phyloP scores from a whole-genome alignment of 2,329 filamentous ascomycete genomes.

The Coleophoma cylindrospora region DNA sequence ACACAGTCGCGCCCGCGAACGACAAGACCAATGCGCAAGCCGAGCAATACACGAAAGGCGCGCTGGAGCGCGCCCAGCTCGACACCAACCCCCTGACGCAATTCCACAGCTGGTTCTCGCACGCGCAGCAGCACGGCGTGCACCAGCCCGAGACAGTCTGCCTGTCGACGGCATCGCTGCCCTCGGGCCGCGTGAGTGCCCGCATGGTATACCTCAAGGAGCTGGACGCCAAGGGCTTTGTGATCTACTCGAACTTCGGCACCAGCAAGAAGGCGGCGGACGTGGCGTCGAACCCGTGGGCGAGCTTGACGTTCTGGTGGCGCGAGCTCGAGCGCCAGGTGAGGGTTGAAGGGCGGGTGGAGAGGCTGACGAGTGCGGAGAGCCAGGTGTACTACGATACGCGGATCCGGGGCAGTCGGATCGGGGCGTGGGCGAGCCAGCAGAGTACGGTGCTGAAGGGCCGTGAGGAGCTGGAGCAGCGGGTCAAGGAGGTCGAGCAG shows the following conservation, averaged over 20 bases:
- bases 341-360: slow-evolving; percentile 73
- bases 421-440: slow-evolving; percentile 90
- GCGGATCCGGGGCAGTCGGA: slow-evolving; percentile 69
- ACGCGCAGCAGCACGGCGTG: slow-evolving; percentile 54
- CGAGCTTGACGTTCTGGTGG: slow-evolving; percentile 89
- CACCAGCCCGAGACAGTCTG: slow-evolving; percentile 84
- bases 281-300: slow-evolving; percentile 68
- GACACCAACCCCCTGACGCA: slow-evolving; percentile 67
- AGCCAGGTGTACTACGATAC: slow-evolving; percentile 66
- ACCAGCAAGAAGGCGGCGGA: slow-evolving; percentile 68
- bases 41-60: slow-evolving; percentile 67
- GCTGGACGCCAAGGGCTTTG: slow-evolving; percentile 75
- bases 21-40: slow-evolving; percentile 56
- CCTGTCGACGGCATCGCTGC: slow-evolving; percentile 77
- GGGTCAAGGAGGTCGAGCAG: slow-evolving; percentile 72
- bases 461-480: slow-evolving; percentile 66
- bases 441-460: slow-evolving; percentile 77
- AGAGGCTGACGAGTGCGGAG: slow-evolving; percentile 64
- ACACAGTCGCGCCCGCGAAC: slow-evolving; percentile 58
- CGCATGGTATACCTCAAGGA: slow-evolving; percentile 95
- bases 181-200: slow-evolving; percentile 76
- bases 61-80: slow-evolving; percentile 58
- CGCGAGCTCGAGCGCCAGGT: slow-evolving; percentile 81
- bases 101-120: slow-evolving; percentile 85
- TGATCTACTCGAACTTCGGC: slow-evolving; percentile 90